Base-by-base conservation (phyloP, 2,329 filamentous ascomycete genomes). In the Fusarium tuaranense region DNA sequence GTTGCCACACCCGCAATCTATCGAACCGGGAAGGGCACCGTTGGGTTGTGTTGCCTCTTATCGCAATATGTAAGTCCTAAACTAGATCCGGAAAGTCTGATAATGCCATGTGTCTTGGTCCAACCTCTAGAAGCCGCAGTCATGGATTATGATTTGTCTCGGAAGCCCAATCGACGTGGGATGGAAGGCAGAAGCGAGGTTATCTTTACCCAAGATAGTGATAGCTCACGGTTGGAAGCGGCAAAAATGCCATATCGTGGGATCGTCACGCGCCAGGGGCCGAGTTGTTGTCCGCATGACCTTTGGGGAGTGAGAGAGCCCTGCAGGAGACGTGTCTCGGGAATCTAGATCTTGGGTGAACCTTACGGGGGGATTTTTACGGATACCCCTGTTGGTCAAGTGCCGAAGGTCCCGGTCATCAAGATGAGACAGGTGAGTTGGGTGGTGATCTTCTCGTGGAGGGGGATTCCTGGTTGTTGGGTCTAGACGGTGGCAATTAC, bases 21-120 rank as follows among this genome's bases (percentile, higher is more conserved):
- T 46, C 25, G 44, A 34, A 53, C 65, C 72, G 72, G 72, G 61
- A 75, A 72, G 57, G 71, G 34, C 64, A 67, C 72, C 72, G 72
- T 51, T 67, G 61, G n/a, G 5, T 46, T 69, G 44, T 53, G 44
- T 41, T 30, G 32, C 16, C 18, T 60, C 55, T 62, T 61, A 64
- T 69, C 72, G 53, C 20, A n/a, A n/a, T 18, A 12, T 57, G 41
- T 7, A 22, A 6, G 22, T 27, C 13, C 62, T 67, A 67, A 18
- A 38, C 69, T 63, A 14, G 13, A 67, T 66, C 10, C 16, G 46
- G 72, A 36, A 65, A 38, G 25, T 32, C 34, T 22, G 58, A 60
- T 67, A 44, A 44, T 34, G 36, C 58, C 38, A 30, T 65, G 48
- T 58, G 60, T 69, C 51, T 41, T 44, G n/a, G 12, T 44, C 39